A percentile compares a stretch with the other conserved stretches of the same genome.
phyloP scores from a whole-genome alignment of 2,329 filamentous ascomycete genomes.

The Decorospora gaudefroyi region DNA sequence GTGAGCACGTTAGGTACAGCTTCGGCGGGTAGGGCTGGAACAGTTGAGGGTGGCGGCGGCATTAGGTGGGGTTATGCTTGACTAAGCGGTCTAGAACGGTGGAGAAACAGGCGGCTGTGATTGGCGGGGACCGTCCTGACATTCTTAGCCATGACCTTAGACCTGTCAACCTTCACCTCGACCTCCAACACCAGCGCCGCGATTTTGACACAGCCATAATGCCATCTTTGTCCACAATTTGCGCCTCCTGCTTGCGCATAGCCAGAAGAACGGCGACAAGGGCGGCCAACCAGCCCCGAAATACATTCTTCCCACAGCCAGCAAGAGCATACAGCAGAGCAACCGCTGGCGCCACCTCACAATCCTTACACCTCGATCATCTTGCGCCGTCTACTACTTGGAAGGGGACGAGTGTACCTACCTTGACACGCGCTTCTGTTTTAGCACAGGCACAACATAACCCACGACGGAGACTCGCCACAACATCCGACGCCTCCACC shows the following conservation, averaged over 20 bases:
- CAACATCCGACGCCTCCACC: conserved; percentile 27
- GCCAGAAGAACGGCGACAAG: conserved; percentile 12
- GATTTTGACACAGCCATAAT: conserved; percentile 20
- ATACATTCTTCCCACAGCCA: conserved; percentile 5
- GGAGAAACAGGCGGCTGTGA: conserved; percentile 2
- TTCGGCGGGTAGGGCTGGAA: conserved; percentile 13
- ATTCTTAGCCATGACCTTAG: conserved; percentile 23
- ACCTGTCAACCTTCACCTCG: conserved; percentile 5
- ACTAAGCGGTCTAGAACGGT: conserved; percentile 25
- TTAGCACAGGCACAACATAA: conserved; percentile 38
- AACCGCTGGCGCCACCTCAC: conserved; percentile 27
- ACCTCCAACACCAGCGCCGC: conserved; percentile 1
- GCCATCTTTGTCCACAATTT: conserved; percentile 37
- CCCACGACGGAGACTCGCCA: conserved; percentile 43
- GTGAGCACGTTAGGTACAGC: conserved; percentile 13
- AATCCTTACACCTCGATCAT: conserved; percentile 39
- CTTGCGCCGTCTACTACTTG: conserved; percentile 30
- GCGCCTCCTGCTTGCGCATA: conserved; percentile 39
- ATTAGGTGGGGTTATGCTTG: conserved; percentile 16
- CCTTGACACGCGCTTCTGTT: background rate
- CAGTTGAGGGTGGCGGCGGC: conserved; percentile 13
- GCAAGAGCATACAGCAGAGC: conserved; percentile 29
- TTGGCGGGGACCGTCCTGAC: conserved; percentile 16
- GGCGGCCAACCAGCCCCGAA: conserved; percentile 4
- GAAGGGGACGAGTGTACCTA: background rate